phyloP scores from a whole-genome alignment of 2,329 filamentous ascomycete species.

The Alternaria incomplexa region DNA sequence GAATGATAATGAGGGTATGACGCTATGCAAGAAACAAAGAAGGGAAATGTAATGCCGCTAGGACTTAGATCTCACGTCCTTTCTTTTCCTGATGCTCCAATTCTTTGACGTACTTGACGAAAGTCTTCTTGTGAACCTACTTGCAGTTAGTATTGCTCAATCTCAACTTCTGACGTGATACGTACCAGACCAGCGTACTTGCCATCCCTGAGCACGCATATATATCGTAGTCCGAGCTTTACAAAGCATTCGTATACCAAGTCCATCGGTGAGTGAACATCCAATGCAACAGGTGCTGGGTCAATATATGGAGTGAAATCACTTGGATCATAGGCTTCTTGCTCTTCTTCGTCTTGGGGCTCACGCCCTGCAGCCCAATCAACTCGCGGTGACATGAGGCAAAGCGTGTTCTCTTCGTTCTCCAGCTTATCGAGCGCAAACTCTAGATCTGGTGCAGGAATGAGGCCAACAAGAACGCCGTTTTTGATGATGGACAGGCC shows the following conservation, averaged over 20 bases:
- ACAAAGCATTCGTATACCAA: constrained; percentile 96
- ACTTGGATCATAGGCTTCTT: constrained; percentile 64
- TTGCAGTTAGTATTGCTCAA: background rate
- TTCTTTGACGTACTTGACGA: constrained; percentile 92
- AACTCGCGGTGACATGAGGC: constrained; percentile 78
- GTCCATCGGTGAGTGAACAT: constrained; percentile 90
- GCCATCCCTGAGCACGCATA: constrained; percentile 86
- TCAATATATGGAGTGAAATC: constrained; percentile 94
- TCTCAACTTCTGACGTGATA: background rate
- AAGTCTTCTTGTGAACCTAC: constrained; percentile 91
- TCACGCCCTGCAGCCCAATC: constrained; percentile 45
- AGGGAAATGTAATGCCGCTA: background rate
- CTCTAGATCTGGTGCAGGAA: constrained; percentile 92
- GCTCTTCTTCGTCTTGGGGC: constrained; percentile 61
- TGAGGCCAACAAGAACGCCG: constrained; percentile 82
- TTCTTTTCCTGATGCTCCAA: constrained; percentile 63
- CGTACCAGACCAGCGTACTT: constrained; percentile 86
- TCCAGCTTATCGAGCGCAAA: constrained; percentile 86
- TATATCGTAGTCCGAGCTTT: constrained; percentile 89
- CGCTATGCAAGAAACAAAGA: background rate
- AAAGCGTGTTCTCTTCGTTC: constrained; percentile 75
- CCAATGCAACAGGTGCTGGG: constrained; percentile 84
- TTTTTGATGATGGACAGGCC: constrained; percentile 85
- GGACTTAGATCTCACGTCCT: constrained; percentile 1
- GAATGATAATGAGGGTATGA: constrained; percentile 3